A percentile compares a stretch with the other conserved stretches of the same genome.
Conservation (phyloP, 2,329 filamentous ascomycete species). For the Colletotrichum zoysiae region DNA sequence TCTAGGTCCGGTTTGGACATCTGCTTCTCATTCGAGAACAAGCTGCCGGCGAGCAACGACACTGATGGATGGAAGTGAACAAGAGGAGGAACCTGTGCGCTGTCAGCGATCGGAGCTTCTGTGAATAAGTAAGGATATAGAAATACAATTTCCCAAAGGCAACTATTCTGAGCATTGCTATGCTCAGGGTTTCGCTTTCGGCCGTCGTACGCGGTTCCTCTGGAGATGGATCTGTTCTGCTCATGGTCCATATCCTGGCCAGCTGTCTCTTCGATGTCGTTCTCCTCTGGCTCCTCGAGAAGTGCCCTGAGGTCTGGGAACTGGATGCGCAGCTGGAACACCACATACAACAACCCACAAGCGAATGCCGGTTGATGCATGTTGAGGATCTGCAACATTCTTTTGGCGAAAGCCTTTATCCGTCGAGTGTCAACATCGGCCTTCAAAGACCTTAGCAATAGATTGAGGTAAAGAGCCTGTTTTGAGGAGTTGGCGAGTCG, state of each 20-base stretch:
- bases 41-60: slow-evolving; percentile 80
- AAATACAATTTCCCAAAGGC: slow-evolving; percentile 89
- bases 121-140: slow-evolving; percentile 24
- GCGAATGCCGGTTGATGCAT: slow-evolving; percentile 94
- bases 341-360: slow-evolving; percentile 91
- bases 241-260: slow-evolving; percentile 42
- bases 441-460: slow-evolving; percentile 89
- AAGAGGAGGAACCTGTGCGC: slow-evolving; percentile 71
- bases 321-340: slow-evolving; percentile 81
- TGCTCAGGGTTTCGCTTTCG: slow-evolving; percentile 92
- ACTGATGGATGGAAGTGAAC: slow-evolving; percentile 95
- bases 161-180: slow-evolving; percentile 92
- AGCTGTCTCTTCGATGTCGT: slow-evolving; percentile 64
- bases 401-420: slow-evolving; percentile 95
- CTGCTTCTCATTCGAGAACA: slow-evolving; percentile 77
- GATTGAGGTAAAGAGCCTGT: slow-evolving; percentile 93
- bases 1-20: slow-evolving; percentile 91
- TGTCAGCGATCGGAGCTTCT: background rate
- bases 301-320: slow-evolving; percentile 86
- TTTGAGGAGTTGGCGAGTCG: slow-evolving; percentile 92
- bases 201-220: slow-evolving; percentile 75
- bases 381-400: slow-evolving; percentile 87
- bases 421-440: slow-evolving; percentile 90
- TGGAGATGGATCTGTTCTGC: slow-evolving; percentile 45
- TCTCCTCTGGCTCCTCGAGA: slow-evolving; percentile 83